Conservation (phyloP, 768 basidiomycete genomes). For the Nevesoporus exiguus region DNA sequence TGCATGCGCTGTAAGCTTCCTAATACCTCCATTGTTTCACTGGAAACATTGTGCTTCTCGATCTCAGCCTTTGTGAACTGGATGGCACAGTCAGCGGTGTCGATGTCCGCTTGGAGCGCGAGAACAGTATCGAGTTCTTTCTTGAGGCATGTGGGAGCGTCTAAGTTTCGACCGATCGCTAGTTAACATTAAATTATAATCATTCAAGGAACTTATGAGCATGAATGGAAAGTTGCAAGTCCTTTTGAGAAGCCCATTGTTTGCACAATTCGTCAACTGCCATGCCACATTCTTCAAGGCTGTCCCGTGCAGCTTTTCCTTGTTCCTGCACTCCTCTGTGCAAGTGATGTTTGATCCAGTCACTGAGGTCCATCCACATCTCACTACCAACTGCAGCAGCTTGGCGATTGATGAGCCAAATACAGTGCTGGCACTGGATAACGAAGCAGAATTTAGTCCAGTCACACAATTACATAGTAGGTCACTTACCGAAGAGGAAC, state of each 20-base stretch:
- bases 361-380: background rate
- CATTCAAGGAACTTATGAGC: too few relatives aligned
- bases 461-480: background rate
- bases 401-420: background rate
- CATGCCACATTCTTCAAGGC: background rate
- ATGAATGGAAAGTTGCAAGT: background rate
- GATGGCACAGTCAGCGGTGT: constrained; percentile 22
- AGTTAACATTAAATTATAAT: too few relatives aligned
- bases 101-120: constrained; percentile 27
- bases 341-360: background rate
- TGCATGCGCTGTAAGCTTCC: constrained; percentile 13
- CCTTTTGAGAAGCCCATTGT: background rate
- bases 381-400: background rate
- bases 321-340: background rate
- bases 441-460: background rate
- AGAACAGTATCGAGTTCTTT: constrained; percentile 6
- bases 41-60: background rate
- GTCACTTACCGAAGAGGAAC: background rate
- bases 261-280: background rate
- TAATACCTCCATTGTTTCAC: constrained; percentile 19
- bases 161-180: background rate
- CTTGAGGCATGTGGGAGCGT: constrained; percentile 1
- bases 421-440: background rate
- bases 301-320: background rate
- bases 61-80: constrained; percentile 12